phyloP scores from a whole-genome alignment of 176 grass and related monocot species.

The Urochloa ruziziensis region DNA sequence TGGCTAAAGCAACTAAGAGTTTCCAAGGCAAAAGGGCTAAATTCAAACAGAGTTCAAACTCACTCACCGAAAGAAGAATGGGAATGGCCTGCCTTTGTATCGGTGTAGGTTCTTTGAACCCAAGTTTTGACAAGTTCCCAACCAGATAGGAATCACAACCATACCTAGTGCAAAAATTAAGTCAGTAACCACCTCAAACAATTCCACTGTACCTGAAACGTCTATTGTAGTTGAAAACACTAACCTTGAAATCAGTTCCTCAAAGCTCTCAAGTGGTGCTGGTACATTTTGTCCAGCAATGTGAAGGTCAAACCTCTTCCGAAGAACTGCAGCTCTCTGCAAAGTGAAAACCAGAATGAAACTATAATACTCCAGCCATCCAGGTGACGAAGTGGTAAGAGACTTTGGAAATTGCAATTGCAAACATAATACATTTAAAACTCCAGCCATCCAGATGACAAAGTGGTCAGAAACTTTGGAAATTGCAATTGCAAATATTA shows the following conservation, averaged over 20 bases:
- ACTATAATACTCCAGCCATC: neutral
- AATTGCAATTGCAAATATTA: no score
- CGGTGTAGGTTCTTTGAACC: conserved; percentile 85
- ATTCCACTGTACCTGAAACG: conserved; percentile 15
- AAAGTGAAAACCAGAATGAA: conserved; percentile 6
- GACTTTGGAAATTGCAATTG: neutral
- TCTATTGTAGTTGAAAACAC: neutral
- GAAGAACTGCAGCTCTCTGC: conserved; percentile 66
- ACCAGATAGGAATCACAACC: conserved; percentile 71
- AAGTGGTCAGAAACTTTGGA: neutral
- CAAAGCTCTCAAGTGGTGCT: conserved; percentile 73
- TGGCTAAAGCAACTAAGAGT: neutral
- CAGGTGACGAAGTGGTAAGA: neutral
- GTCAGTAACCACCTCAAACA: neutral
- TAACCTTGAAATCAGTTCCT: conserved; percentile 76
- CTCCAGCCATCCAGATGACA: neutral
- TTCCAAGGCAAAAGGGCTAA: neutral
- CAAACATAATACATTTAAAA: neutral
- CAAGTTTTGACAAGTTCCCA: conserved; percentile 59
- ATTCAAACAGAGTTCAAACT: conserved; percentile 16
- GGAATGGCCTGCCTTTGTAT: conserved; percentile 98
- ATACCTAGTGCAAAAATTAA: conserved; percentile 54
- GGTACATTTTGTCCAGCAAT: conserved; percentile 85
- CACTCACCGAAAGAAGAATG: conserved; percentile 76
- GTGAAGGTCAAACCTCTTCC: conserved; percentile 80